Base-by-base conservation (phyloP, 2,329 filamentous ascomycete genomes). In the Fusarium sp. region DNA sequence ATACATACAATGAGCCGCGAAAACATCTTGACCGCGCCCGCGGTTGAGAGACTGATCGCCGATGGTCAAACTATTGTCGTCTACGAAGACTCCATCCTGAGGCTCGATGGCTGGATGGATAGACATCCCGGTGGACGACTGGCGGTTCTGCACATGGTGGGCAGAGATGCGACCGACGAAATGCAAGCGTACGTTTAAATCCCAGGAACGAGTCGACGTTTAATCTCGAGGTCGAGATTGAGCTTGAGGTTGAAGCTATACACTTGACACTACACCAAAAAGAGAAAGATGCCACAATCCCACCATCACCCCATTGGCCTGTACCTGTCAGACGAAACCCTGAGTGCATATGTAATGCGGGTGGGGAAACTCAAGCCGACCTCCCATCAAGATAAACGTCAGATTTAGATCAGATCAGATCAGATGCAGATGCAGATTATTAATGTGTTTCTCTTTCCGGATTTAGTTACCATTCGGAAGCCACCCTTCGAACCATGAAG, bases 61-160 rank as follows among this genome's bases (percentile, higher is more conserved):
- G 79, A 86, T 48, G 87, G 86, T 58, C 80, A 84, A 30, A 81
- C 78, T 15, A 83, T 90, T 55, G 82, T 89, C 68, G 83, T 90
- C 55, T 83, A 82, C 67, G 82, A 88, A 45, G 86, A 85, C 44
- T 71, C 79, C 51, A 83, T 87, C 17, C 78, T 90, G 68, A 80
- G 82, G 56, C 82, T 90, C 37, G 85, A 88, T 70, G 77, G 79
- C 43, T 90, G 87, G 88, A 81, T 89, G 68, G 75, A 83, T 55
- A 82, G 78, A 56, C 88, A 90, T 70, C 88, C 88, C 0, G 88
- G 88, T 20, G 88, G 88, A 32, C 78, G 80, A 15, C 77, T 89
- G 25, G 85, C 87, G 20, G 87, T 89, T 63, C 73, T 85, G 65
- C 87, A 90, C 77, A 88, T 79, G 77, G 76, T 79, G 4, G 77